These are phyloP conservation scores for Raphanus raphanistrum DNA, from an alignment of 345 rosid species.

Conservation along the genomic window DNA sequence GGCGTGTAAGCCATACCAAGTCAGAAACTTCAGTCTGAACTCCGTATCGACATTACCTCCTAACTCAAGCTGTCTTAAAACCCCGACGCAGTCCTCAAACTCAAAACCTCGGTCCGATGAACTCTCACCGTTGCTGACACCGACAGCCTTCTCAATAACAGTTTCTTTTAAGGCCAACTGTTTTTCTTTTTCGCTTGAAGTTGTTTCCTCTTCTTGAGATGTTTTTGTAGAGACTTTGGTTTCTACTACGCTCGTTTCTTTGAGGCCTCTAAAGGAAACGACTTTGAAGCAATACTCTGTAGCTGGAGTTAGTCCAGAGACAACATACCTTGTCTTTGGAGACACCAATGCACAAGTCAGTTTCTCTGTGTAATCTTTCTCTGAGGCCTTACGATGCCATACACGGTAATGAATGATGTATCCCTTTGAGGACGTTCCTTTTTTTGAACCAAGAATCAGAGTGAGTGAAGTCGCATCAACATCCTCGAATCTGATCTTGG, in stretches of 20 bases:
- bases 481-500: constrained; percentile 54
- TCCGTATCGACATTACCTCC: neutral
- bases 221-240: constrained; percentile 43
- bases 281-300: constrained; percentile 62
- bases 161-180: neutral
- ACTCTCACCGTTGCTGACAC: no score
- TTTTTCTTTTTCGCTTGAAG: neutral
- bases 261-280: constrained; percentile 42
- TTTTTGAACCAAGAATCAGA: constrained; percentile 47
- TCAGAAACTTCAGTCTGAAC: neutral
- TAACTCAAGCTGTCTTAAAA: no score
- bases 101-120: no score
- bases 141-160: neutral
- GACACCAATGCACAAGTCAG: constrained; percentile 52
- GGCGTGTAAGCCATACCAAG: neutral
- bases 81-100: neutral
- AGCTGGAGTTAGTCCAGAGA: constrained; percentile 56
- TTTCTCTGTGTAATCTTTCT: constrained; percentile 49
- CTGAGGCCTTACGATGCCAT: constrained; percentile 64
- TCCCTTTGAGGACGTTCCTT: constrained; percentile 40
- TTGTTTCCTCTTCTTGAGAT: constrained; percentile 7
- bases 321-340: constrained; percentile 53
- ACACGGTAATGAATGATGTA: constrained; percentile 17
- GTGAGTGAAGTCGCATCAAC: constrained; percentile 53
- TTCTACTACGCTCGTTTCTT: constrained; percentile 48